Conservation (phyloP, 1,284 basidiomycete genomes). For the Anthracocystis walkeri region DNA sequence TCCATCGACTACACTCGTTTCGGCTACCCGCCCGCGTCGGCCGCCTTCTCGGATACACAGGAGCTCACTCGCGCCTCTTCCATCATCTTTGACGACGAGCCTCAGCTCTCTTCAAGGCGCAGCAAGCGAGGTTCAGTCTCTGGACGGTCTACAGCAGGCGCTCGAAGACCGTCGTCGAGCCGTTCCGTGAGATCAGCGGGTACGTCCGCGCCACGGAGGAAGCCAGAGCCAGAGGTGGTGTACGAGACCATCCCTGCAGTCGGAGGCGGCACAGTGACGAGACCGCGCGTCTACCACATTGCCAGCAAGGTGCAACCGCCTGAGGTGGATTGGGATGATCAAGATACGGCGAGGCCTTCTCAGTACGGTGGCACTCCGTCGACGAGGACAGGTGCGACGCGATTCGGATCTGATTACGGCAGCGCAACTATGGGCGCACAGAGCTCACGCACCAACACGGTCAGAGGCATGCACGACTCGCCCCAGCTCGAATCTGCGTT, state of each 20-base stretch:
- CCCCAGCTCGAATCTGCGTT: slow-evolving; percentile 34
- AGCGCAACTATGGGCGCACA: slow-evolving; percentile 47
- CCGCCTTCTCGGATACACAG: slow-evolving; percentile 53
- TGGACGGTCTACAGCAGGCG: slow-evolving; percentile 6
- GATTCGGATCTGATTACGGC: slow-evolving; percentile 46
- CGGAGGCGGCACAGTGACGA: slow-evolving; percentile 80
- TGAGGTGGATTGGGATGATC: slow-evolving; percentile 54
- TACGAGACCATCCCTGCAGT: slow-evolving; percentile 81
- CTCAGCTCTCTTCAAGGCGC: slow-evolving; percentile 21
- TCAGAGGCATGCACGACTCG: slow-evolving; percentile 35
- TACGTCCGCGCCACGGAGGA: slow-evolving; percentile 13
- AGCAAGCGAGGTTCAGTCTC: slow-evolving; percentile 31
- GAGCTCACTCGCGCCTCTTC: slow-evolving; percentile 49
- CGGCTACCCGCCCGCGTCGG: slow-evolving; percentile 58
- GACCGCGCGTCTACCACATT: slow-evolving; percentile 80
- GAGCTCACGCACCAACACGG: slow-evolving; percentile 48
- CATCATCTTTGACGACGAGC: slow-evolving; percentile 53
- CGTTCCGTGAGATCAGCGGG: slow-evolving; percentile 21
- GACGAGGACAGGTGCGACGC: slow-evolving; percentile 43
- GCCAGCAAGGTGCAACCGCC: slow-evolving; percentile 75
- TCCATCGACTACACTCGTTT: slow-evolving; percentile 56
- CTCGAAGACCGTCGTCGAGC: slow-evolving; percentile 26
- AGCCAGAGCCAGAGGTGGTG: slow-evolving; percentile 35
- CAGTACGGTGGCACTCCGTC: slow-evolving; percentile 46
- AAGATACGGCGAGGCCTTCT: slow-evolving; percentile 47